A percentile compares a stretch with the other conserved stretches of the same genome.
Evolutionary conservation across 768 basidiomycete genomes (phyloP).

Genomic region (Rickenella mellea): DNA sequence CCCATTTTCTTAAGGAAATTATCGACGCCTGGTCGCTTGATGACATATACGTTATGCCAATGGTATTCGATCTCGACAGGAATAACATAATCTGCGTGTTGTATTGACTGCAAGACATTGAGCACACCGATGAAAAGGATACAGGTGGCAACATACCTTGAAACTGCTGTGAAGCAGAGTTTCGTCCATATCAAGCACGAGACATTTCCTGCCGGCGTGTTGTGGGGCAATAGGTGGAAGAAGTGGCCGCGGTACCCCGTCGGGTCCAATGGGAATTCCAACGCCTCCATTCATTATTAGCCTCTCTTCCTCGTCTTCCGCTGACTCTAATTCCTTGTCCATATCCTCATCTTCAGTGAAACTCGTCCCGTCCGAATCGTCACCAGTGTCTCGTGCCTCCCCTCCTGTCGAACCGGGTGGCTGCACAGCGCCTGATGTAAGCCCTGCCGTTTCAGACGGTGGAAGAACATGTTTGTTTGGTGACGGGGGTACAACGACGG

Average conservation of each 20-base stretch:
- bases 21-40: constrained; percentile 97
- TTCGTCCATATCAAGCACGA: constrained; percentile 95
- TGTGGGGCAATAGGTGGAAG: constrained; percentile 74
- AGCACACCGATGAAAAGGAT: constrained; percentile 1
- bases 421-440: constrained; percentile 89
- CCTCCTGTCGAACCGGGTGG: constrained; percentile 74
- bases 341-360: constrained; percentile 65
- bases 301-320: constrained; percentile 85
- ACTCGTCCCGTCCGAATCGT: constrained; percentile 56
- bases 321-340: constrained; percentile 38
- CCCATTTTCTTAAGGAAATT: constrained; percentile 97
- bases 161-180: constrained; percentile 96
- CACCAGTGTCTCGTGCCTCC: constrained; percentile 36
- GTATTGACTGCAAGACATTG: constrained; percentile 57
- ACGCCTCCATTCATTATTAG: constrained; percentile 87
- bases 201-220: constrained; percentile 85
- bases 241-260: constrained; percentile 81
- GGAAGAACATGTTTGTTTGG: constrained; percentile 37
- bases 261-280: constrained; percentile 89
- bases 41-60: constrained; percentile 97
- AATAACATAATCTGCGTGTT: constrained; percentile 94
- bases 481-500: constrained; percentile 38
- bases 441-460: constrained; percentile 71
- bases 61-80: constrained; percentile 99
- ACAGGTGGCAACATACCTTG: constrained; percentile 52